Conservation (phyloP, 495 filamentous ascomycete species). For the Penicillium flavigenum region DNA sequence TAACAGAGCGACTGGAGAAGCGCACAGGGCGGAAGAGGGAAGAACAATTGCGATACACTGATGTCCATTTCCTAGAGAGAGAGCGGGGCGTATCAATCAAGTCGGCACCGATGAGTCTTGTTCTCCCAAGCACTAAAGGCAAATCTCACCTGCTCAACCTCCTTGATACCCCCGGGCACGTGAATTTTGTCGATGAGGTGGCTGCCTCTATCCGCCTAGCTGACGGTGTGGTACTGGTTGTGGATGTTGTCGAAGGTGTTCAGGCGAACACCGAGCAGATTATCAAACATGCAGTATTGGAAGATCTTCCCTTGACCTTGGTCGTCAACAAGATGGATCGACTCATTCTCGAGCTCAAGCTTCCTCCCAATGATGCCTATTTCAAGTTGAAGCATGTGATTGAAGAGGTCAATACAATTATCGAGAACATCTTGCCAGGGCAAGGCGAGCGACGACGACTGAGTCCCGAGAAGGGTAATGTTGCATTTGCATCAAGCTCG, state of each 20-base stretch:
- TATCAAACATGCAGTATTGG: constrained; percentile 90
- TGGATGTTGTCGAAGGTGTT: constrained; percentile 97
- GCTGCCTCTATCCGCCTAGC: constrained; percentile 82
- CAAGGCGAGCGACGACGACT: constrained; percentile 76
- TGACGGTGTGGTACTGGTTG: constrained; percentile 89
- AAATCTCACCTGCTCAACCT: constrained; percentile 98
- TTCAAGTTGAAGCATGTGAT: constrained; percentile 98
- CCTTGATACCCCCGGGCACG: constrained; percentile 93
- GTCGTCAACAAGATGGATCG: constrained; percentile 98
- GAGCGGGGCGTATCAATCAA: constrained; percentile 93
- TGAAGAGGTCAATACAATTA: constrained; percentile 94
- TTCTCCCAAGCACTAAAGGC: constrained; percentile 80
- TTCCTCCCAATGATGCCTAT: constrained; percentile 93
- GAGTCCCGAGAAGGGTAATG: constrained; percentile 96
- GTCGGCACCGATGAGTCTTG: constrained; percentile 88
- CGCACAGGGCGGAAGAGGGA: constrained; percentile 77
- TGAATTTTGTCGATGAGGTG: constrained; percentile 97
- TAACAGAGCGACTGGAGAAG: constrained; percentile 72
- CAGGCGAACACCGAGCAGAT: constrained; percentile 95
- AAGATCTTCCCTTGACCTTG: constrained; percentile 83
- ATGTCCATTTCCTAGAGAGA: constrained; percentile 83
- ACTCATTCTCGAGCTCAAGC: constrained; percentile 88
- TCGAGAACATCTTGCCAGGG: constrained; percentile 83
- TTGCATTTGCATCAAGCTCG: constrained; percentile 85
- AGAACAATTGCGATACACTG: constrained; percentile 92